Evolutionary conservation across 1,284 basidiomycete genomes (phyloP), one percentile per base, ranked within the genome.

Genomic region (Pisolithus thermaeus): DNA sequence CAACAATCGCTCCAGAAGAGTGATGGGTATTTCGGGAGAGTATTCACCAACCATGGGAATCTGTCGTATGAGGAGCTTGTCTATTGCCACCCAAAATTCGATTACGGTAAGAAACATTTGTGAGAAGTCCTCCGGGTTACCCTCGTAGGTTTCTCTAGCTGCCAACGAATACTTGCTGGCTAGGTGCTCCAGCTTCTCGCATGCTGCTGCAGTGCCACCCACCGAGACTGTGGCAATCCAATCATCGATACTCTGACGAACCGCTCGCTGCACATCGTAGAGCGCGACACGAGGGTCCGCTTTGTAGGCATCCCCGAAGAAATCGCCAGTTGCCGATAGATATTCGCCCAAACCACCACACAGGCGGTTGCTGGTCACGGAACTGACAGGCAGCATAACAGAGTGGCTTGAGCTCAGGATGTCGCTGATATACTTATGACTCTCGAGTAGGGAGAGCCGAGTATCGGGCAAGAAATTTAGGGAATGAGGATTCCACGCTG

Each of bases 61-160:
- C 3, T 65, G 59, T 1, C 22, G 23, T 7, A 70, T 58, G 6
- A 59, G 67, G 1, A 74, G n/a, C 25, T 60, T 63, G 56, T 80
- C 78, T 0, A 80, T 60, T 0, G 66, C 70, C 0, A 74, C 60
- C 77, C 75, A 78, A 12, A 79, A 63, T 14, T 73, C 66, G 7
- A 77, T 57, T 3, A 69, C 54, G 0, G 70, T 74, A 40, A 79
- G 59, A 16, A 77, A 55, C 68, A 76, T 73, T 5, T 70, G 52
- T 0, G 78, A 80, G 16, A 63, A 46, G n/a, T 67, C 57, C 50
- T 80, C 76, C 3, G 75, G 70, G 47, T 72, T 73, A 22, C 52
- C 49, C 3, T 28, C 41, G 48, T 76, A 76, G 1, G 52, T 47
- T 1, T 22, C 25, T 11, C 46, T 27, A 0, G 75, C 74, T 2